These are phyloP conservation scores for Xylaria hypoxylon DNA, from an alignment of 2,329 filamentous ascomycete genomes.

Conservation along the genomic window DNA sequence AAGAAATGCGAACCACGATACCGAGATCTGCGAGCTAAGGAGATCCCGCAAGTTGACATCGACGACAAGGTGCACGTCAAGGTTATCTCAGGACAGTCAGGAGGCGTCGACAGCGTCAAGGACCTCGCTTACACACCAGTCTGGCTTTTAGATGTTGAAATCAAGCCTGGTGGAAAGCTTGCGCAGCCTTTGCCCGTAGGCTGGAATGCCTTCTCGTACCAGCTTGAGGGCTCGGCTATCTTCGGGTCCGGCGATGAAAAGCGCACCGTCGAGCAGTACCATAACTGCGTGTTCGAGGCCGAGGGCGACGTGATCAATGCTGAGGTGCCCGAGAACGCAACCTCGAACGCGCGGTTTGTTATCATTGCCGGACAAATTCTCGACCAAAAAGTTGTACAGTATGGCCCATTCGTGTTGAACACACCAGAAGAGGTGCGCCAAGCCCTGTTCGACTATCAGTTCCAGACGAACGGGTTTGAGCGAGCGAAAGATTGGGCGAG, in stretches of 20 bases:
- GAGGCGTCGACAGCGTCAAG: conserved; percentile 86
- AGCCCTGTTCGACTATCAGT: conserved; percentile 75
- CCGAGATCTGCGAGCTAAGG: conserved; percentile 80
- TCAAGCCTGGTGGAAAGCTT: conserved; percentile 82
- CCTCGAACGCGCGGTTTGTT: conserved; percentile 63
- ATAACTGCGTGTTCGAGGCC: conserved; percentile 90
- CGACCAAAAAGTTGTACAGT: conserved; percentile 77
- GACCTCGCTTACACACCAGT: conserved; percentile 96
- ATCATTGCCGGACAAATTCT: conserved; percentile 77
- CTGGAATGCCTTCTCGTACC: conserved; percentile 94
- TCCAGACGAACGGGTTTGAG: conserved; percentile 75
- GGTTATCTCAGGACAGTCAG: conserved; percentile 87
- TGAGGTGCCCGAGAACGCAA: conserved; percentile 74
- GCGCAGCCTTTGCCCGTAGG: conserved; percentile 79
- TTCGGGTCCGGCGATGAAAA: conserved; percentile 68
- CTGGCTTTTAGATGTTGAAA: conserved; percentile 89
- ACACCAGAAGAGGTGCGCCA: conserved; percentile 72
- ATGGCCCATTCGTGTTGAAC: conserved; percentile 76
- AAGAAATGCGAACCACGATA: conserved; percentile 94
- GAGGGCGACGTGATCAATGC: conserved; percentile 81
- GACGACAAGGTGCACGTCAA: conserved; percentile 85
- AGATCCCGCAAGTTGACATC: conserved; percentile 80
- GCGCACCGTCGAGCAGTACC: conserved; percentile 73
- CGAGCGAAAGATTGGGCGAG: conserved; percentile 76
- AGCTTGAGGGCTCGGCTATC: conserved; percentile 76